phyloP scores from a whole-genome alignment of 2,329 filamentous ascomycete genomes.

The Stemphylium vesicarium region DNA sequence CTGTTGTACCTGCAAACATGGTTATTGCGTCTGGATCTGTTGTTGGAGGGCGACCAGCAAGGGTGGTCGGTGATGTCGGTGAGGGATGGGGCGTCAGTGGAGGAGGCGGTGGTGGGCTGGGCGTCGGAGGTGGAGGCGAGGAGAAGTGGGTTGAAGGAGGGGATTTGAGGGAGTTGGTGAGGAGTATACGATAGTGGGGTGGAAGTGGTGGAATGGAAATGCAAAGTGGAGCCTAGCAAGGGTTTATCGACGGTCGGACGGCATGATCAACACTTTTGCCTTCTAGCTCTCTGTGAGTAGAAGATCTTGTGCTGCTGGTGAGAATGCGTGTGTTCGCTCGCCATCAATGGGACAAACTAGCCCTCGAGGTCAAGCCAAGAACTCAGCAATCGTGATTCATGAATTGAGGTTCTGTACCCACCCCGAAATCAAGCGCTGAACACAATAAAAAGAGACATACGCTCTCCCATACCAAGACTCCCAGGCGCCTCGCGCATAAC shows the following conservation, averaged over 20 bases:
- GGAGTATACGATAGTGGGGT: constrained; percentile 48
- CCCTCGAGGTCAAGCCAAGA: too few species aligned
- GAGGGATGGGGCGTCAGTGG: constrained; percentile 58
- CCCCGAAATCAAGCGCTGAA: too few species aligned
- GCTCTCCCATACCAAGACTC: too few species aligned
- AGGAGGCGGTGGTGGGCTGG: constrained; percentile 42
- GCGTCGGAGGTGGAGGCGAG: constrained; percentile 50
- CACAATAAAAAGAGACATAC: too few species aligned
- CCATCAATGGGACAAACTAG: too few species aligned
- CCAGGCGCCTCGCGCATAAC: background rate
- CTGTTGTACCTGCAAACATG: constrained; percentile 85
- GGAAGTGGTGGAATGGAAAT: too few species aligned
- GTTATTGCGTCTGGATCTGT: constrained; percentile 91
- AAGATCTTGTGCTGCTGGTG: too few species aligned
- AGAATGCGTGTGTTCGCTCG: too few species aligned
- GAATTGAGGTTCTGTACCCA: too few species aligned
- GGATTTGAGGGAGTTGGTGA: constrained; percentile 56
- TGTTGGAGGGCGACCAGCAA: constrained; percentile 67
- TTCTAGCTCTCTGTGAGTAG: background rate
- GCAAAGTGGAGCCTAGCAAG: background rate
- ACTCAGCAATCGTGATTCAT: too few species aligned
- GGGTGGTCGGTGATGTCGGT: constrained; percentile 57
- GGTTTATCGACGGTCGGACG: too few species aligned
- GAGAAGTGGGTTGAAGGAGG: constrained; percentile 59
- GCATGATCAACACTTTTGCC: background rate